Conservation (phyloP, 495 filamentous ascomycete species). For the Pseudotulostoma volvatum region DNA sequence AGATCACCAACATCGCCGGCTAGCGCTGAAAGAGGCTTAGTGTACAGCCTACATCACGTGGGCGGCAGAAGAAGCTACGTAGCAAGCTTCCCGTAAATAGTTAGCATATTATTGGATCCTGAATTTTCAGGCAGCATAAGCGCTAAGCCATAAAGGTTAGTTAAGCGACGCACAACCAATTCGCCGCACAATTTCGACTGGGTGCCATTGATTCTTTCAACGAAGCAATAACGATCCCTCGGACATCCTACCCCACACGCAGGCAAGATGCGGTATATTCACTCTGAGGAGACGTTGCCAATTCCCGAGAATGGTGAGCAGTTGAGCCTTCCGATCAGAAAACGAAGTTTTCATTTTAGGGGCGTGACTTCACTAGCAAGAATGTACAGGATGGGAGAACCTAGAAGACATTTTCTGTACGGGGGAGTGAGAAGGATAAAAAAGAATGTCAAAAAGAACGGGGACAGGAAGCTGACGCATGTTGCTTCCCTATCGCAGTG, state of each 20-base stretch:
- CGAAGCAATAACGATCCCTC: conserved; percentile 33
- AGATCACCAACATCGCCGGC: too few species aligned
- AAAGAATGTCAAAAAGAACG: too few species aligned
- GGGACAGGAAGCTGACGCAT: background rate
- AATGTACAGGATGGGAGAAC: too few species aligned
- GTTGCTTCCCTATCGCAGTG: conserved; percentile 39
- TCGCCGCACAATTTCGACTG: background rate
- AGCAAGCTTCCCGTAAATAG: too few species aligned
- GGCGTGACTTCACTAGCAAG: too few species aligned
- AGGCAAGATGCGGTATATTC: conserved; percentile 93
- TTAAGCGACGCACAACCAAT: conserved; percentile 38
- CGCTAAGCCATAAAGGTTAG: conserved; percentile 21
- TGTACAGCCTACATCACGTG: too few species aligned
- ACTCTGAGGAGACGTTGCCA: conserved; percentile 81
- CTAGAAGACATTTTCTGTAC: too few species aligned
- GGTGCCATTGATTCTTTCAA: conserved; percentile 29
- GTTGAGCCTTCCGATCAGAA: conserved; percentile 15
- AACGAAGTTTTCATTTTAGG: too few species aligned
- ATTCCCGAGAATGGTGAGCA: conserved; percentile 91
- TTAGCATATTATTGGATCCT: too few species aligned
- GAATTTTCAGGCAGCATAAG: conserved; percentile 15
- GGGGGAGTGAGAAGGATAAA: too few species aligned
- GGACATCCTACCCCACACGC: conserved; percentile 30
- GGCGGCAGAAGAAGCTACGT: too few species aligned
- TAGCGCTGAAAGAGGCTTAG: too few species aligned